Evolutionary conservation across 1,284 basidiomycete genomes (phyloP).

Genomic region (Moesziomyces aphidis): DNA sequence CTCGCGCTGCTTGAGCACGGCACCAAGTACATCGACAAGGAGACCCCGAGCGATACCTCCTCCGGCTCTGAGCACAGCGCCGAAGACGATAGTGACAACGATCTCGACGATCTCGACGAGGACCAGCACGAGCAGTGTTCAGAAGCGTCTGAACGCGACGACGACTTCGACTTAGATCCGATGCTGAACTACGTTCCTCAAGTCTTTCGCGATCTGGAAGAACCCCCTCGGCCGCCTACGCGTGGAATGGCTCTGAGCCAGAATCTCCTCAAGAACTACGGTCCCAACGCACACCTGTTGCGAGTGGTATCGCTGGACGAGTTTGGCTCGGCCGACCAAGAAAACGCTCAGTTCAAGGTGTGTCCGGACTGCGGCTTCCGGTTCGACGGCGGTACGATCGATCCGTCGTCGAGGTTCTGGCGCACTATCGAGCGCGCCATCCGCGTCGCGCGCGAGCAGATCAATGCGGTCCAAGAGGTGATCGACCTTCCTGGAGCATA

Average conservation of each 20-base stretch:
- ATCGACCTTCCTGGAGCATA: conserved; percentile 10
- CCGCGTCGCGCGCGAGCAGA: conserved; percentile 3
- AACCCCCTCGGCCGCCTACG: conserved; percentile 1
- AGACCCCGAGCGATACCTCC: conserved; percentile 27
- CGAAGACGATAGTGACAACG: conserved; percentile 5
- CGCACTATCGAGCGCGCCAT: conserved; percentile 13
- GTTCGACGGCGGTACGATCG: conserved; percentile 13
- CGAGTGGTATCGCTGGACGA: conserved; percentile 27
- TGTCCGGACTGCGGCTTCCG: conserved; percentile 29
- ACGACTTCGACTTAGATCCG: neutral
- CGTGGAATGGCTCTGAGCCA: conserved; percentile 4
- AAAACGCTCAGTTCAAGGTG: neutral
- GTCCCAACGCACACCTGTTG: conserved; percentile 23
- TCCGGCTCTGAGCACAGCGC: conserved; percentile 6
- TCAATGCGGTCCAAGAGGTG: conserved; percentile 7
- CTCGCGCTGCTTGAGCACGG: conserved; percentile 13
- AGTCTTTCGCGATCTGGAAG: conserved; percentile 1
- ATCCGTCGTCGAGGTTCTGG: neutral
- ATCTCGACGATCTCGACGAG: conserved; percentile 4
- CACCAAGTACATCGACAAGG: conserved; percentile 22
- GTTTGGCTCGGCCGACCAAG: conserved; percentile 4
- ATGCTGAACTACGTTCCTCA: neutral
- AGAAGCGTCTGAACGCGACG: neutral
- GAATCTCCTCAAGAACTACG: conserved; percentile 15
- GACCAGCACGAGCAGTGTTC: neutral